A percentile compares a stretch with the other conserved stretches of the same genome.
These are phyloP conservation scores for Sonneratia caseolaris DNA, from an alignment of 345 rosid species.

Conservation along the genomic window DNA sequence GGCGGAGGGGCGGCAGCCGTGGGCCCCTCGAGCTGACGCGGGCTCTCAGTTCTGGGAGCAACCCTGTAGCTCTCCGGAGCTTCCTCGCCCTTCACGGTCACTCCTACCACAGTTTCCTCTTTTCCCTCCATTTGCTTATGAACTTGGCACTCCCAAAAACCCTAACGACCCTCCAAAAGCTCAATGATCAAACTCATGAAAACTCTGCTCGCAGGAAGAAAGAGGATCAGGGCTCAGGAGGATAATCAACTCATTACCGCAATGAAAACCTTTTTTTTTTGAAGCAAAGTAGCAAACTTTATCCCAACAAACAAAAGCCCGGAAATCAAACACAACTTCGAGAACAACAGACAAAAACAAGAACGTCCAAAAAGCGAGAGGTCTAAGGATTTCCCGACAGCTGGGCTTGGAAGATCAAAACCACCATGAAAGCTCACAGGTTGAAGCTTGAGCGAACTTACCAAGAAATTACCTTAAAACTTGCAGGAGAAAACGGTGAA, in stretches of 20 bases:
- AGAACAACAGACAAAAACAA: not conserved
- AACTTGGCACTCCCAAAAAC: not conserved
- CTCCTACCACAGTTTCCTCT: constrained; percentile 6
- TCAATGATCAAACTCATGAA: not conserved
- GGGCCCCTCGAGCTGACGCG: constrained; percentile 14
- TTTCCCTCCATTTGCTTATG: constrained; percentile 8
- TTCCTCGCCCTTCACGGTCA: constrained; percentile 31
- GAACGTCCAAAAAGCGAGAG: not conserved
- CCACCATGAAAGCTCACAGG: constrained; percentile 2
- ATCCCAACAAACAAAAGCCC: not conserved
- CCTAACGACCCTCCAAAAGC: constrained; percentile 1
- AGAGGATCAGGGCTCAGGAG: not conserved
- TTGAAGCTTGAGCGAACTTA: constrained; percentile 7
- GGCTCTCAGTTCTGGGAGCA: constrained; percentile 30
- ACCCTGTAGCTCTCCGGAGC: constrained; percentile 42
- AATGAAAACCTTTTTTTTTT: not conserved
- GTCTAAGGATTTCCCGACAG: not conserved
- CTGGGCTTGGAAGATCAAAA: constrained; percentile 16
- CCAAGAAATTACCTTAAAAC: constrained; percentile 5
- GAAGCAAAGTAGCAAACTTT: not conserved
- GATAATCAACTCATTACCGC: not conserved
- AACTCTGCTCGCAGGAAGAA: not conserved
- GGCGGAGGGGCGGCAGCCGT: not conserved
- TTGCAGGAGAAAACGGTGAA: not conserved
- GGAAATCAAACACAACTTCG: not conserved